phyloP scores from a whole-genome alignment of 202 grass and related monocot genomes.

The Tripidium arundinaceum region DNA sequence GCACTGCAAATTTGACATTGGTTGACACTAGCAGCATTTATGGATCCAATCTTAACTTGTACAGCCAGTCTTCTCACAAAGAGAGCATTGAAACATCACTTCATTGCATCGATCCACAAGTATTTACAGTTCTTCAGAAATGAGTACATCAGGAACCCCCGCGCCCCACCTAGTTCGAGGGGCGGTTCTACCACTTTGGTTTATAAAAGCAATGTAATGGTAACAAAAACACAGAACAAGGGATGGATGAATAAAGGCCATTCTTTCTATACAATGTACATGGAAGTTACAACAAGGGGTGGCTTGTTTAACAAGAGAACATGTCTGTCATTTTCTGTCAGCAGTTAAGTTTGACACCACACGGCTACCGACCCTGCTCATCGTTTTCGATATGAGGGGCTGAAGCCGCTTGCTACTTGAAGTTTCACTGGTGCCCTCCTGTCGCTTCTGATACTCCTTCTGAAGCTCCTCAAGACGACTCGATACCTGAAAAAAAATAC shows the following conservation, averaged over 20 bases:
- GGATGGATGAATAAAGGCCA: not conserved
- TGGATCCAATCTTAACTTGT: not conserved
- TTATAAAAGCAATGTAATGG: not conserved
- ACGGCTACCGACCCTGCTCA: constrained; percentile 51
- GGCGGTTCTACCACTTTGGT: not conserved
- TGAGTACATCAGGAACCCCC: not conserved
- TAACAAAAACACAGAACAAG: not conserved
- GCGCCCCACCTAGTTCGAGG: not conserved
- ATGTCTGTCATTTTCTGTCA: constrained; percentile 25
- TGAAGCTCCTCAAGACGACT: constrained; percentile 64
- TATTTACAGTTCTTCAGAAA: not conserved
- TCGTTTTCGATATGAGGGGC: constrained; percentile 42
- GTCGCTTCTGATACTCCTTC: constrained; percentile 56
- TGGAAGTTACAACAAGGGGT: constrained; percentile 28
- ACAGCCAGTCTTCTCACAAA: not conserved
- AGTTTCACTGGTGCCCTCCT: constrained; percentile 39
- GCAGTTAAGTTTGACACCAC: constrained; percentile 6
- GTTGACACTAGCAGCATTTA: not conserved
- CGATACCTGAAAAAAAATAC: constrained; percentile 60
- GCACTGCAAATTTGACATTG: not conserved
- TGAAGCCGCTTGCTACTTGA: constrained; percentile 45
- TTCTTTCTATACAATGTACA: constrained; percentile 20
- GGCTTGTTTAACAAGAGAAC: not conserved
- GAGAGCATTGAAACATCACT: not conserved
- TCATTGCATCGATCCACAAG: not conserved